Conservation (phyloP, 2,329 filamentous ascomycete genomes). For the Hypoxylon sp. region DNA sequence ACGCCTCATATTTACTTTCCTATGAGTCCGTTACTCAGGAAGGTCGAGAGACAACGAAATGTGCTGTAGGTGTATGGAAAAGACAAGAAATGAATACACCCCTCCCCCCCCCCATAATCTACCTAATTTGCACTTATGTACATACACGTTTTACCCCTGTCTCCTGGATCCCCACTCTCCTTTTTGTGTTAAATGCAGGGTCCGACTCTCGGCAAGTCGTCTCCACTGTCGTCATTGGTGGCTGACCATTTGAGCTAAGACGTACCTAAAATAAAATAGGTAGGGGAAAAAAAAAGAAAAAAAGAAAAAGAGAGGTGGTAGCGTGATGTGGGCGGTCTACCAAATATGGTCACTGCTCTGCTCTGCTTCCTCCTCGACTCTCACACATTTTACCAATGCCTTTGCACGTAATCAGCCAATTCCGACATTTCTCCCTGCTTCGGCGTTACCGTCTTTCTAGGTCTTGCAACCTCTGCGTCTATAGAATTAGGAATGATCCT, state of each 20-base stretch:
- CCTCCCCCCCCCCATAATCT: conserved; percentile 27
- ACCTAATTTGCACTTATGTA: too few relatives aligned
- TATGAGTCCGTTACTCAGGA: too few relatives aligned
- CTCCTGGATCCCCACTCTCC: conserved; percentile 27
- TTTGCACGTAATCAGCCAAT: conserved; percentile 19
- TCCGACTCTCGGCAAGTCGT: conserved; percentile 37
- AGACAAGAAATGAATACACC: too few relatives aligned
- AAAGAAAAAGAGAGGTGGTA: conserved; percentile 33
- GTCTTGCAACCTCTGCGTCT: conserved; percentile 5
- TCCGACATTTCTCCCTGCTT: conserved; percentile 4
- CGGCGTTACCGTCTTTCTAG: conserved; percentile 1
- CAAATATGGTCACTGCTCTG: conserved; percentile 26
- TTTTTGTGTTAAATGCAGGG: conserved; percentile 37
- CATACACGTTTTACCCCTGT: conserved; percentile 3
- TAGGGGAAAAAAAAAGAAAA: too few relatives aligned
- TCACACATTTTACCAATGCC: conserved; percentile 28
- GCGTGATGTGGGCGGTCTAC: conserved; percentile 29
- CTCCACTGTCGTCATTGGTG: conserved; percentile 39
- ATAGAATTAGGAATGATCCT: conserved; percentile 37
- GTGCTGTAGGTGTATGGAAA: too few relatives aligned
- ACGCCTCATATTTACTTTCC: too few relatives aligned
- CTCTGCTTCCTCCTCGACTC: conserved; percentile 16
- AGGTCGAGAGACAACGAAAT: too few relatives aligned
- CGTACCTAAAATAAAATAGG: too few relatives aligned
- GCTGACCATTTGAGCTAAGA: conserved; percentile 21